Conservation (phyloP, 208 protist species). For the Leishmania aethiopica region DNA sequence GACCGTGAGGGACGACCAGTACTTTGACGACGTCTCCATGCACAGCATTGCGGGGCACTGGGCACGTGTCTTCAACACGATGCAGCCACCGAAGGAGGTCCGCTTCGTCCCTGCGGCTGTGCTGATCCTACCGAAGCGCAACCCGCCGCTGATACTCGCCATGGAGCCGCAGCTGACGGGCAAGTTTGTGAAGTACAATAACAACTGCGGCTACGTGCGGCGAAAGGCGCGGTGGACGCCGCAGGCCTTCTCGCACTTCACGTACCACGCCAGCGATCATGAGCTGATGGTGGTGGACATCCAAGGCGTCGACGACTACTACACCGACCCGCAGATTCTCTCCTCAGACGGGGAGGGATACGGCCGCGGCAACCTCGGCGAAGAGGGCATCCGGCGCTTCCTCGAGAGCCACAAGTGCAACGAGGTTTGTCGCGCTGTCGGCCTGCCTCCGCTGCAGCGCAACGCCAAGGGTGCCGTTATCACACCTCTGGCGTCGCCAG, state of each 20-base stretch:
- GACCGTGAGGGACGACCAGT: slow-evolving; percentile 60
- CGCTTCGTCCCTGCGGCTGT: slow-evolving; percentile 80
- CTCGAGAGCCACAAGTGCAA: slow-evolving; percentile 85
- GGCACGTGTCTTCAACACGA: slow-evolving; percentile 71
- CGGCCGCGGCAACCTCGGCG: slow-evolving; percentile 82
- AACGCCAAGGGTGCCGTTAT: slow-evolving; percentile 14
- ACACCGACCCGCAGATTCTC: slow-evolving; percentile 92
- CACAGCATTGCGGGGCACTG: slow-evolving; percentile 83
- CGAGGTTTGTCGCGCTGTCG: slow-evolving; percentile 67
- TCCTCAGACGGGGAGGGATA: slow-evolving; percentile 79
- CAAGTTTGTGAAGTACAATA: slow-evolving; percentile 91
- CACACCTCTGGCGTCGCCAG: slow-evolving; percentile 3
- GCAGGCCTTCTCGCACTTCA: slow-evolving; percentile 93
- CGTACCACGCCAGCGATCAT: slow-evolving; percentile 69
- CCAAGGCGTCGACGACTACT: slow-evolving; percentile 89
- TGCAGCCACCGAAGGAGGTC: slow-evolving; percentile 66
- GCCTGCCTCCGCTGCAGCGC: slow-evolving; percentile 50
- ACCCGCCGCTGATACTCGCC: slow-evolving; percentile 65
- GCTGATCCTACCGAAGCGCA: slow-evolving; percentile 59
- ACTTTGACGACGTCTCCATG: slow-evolving; percentile 88
- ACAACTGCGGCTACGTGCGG: slow-evolving; percentile 87
- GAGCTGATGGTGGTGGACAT: slow-evolving; percentile 87
- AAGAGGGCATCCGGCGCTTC: slow-evolving; percentile 76
- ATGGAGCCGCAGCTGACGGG: slow-evolving; percentile 81
- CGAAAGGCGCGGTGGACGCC: slow-evolving; percentile 78